These are phyloP conservation scores for Nakazawaea ishiwadae DNA, from an alignment of 805 yeast genomes.

Conservation along the genomic window DNA sequence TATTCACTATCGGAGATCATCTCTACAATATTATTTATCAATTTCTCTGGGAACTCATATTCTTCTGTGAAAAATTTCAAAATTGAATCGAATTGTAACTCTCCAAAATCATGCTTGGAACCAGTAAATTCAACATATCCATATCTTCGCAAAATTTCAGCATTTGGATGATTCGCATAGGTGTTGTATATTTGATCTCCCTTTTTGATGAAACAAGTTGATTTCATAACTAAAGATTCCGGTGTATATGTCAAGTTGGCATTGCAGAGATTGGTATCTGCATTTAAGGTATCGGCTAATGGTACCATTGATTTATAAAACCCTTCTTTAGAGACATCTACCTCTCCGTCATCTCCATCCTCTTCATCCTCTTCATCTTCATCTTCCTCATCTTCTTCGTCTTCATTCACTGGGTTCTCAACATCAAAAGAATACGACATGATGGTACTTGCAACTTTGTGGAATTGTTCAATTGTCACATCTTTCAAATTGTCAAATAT, in stretches of 20 bases:
- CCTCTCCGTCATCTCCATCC: slow-evolving; percentile 23
- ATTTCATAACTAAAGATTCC: slow-evolving; percentile 60
- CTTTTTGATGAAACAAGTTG: slow-evolving; percentile 50
- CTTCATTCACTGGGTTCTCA: slow-evolving; percentile 29
- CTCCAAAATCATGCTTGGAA: slow-evolving; percentile 78
- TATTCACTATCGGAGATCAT: slow-evolving; percentile 30
- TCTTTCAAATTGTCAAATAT: slow-evolving; percentile 26
- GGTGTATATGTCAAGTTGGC: slow-evolving; percentile 59
- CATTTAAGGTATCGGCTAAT: slow-evolving; percentile 84
- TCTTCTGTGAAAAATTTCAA: slow-evolving; percentile 29
- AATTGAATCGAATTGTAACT: slow-evolving; percentile 46
- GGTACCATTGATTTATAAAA: slow-evolving; percentile 86
- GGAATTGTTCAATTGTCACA: slow-evolving; percentile 54
- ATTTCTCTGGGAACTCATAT: slow-evolving; percentile 20
- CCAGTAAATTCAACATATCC: slow-evolving; percentile 81
- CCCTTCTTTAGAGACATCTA: slow-evolving; percentile 32
- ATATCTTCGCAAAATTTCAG: slow-evolving; percentile 85
- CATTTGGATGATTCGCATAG: slow-evolving; percentile 86
- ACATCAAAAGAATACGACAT: slow-evolving; percentile 92
- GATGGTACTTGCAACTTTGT: slow-evolving; percentile 70
- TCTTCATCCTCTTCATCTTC: slow-evolving; percentile 20
- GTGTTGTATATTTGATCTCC: slow-evolving; percentile 84
- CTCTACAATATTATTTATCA: slow-evolving; percentile 32
- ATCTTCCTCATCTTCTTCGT: slow-evolving; percentile 25
- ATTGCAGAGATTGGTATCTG: slow-evolving; percentile 73